Base-by-base conservation (phyloP, 2,329 filamentous ascomycete species). In the Malbranchea zuffiana region DNA sequence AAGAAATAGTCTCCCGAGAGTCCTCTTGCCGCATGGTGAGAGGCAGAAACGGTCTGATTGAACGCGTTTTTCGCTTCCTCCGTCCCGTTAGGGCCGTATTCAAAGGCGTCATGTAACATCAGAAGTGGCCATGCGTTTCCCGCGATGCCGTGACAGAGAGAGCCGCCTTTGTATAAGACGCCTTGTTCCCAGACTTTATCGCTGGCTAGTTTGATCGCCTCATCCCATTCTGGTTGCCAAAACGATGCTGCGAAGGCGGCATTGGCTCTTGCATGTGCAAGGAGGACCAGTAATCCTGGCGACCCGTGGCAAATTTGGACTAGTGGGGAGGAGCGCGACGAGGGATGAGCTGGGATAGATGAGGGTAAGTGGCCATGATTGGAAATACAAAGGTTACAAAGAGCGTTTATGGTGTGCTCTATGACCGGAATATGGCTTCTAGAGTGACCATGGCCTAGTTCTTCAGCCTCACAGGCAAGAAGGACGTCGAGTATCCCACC, bases 271-370 rank as follows among this genome's bases (percentile, higher is more conserved):
- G 57, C 56, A 10, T 51, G 46, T 1, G 50, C 52, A 15, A 65
- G 40, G 4, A 64, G 51, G 11, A 59, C 39, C 4, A 65, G 46
- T 3, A 62, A 42, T 0, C 57, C 59, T 1, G 61, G 61, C 11
- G 53, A 52, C 2, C 61, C 61, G 37, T 65, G 61, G 21, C 61
- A 65, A 21, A 64, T 48, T 29, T 65, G 61, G 2, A 64, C 55
- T 7, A 63, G 51, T 24, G 53, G 52, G 1, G 51, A 55, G 8
- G 41, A 15, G 20, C 45, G 48, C 3, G 46, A 42, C 5, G 30
- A 43, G n/a, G 47, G 44, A 20, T 45, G 50, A 2, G 47, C 44
- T 1, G 61, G 61, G 17, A 62, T 47, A 3, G 52, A 47, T 30
- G 54, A 59, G 2, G 60, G 60, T 3, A 65, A 48, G 38, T 64